These are phyloP conservation scores for Cladosporium oxysporum DNA, from an alignment of 2,329 filamentous ascomycete genomes.

Conservation along the genomic window DNA sequence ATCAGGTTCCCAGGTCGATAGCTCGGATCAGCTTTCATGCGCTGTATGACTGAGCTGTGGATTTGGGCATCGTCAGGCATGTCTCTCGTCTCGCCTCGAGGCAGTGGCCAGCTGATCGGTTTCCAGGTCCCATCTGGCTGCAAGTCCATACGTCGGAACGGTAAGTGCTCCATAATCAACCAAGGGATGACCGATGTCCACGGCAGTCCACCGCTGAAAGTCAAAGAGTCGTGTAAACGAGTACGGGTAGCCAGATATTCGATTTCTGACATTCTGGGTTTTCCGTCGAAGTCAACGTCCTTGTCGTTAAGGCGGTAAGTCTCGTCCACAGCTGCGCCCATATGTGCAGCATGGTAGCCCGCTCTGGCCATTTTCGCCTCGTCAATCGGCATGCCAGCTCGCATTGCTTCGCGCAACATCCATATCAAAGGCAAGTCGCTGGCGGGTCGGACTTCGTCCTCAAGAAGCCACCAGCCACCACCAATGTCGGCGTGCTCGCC, in stretches of 20 bases:
- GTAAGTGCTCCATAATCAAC: constrained; percentile 72
- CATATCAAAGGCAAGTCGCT: constrained; percentile 24
- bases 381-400: constrained; percentile 71
- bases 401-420: constrained; percentile 65
- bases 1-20: constrained; percentile 64
- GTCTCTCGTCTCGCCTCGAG: constrained; percentile 75
- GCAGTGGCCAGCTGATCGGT: constrained; percentile 77
- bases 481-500: constrained; percentile 53
- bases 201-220: constrained; percentile 35
- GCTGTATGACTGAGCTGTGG: constrained; percentile 70
- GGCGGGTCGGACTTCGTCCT: constrained; percentile 20
- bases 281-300: neutral
- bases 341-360: constrained; percentile 9
- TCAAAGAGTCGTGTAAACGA: constrained; percentile 38
- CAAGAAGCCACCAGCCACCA: constrained; percentile 22
- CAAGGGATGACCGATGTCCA: constrained; percentile 36
- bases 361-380: constrained; percentile 51
- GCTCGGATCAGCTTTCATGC: constrained; percentile 10
- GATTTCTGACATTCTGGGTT: constrained; percentile 14
- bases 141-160: constrained; percentile 79
- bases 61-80: constrained; percentile 70
- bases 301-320: constrained; percentile 12
- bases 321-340: neutral
- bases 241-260: constrained; percentile 21
- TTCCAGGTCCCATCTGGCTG: constrained; percentile 73